Percentiles rank a stretch among this genome's conserved stretches.
These are phyloP conservation scores for Penicillium sp. DNA, from an alignment of 2,329 filamentous ascomycete genomes.

Conservation along the genomic window DNA sequence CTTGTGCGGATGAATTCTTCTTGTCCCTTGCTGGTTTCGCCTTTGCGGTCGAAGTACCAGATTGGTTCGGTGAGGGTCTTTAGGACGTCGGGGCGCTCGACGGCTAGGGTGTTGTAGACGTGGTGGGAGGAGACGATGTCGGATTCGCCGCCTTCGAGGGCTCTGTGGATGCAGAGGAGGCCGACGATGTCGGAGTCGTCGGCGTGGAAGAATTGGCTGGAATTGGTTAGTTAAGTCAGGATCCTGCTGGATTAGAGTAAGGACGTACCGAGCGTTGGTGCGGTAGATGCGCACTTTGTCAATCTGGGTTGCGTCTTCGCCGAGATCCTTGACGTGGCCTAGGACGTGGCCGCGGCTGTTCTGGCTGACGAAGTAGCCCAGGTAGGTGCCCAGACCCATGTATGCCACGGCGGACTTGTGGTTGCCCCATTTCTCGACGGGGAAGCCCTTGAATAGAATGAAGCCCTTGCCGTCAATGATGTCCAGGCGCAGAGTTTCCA, in stretches of 20 bases:
- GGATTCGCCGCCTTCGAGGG: constrained; percentile 75
- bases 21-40: constrained; percentile 68
- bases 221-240: neutral
- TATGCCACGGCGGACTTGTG: constrained; percentile 82
- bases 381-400: constrained; percentile 78
- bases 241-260: neutral
- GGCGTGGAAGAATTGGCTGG: constrained; percentile 74
- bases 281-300: constrained; percentile 87
- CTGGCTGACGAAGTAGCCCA: constrained; percentile 83
- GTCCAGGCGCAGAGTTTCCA: constrained; percentile 56
- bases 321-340: constrained; percentile 83
- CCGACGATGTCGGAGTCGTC: constrained; percentile 81
- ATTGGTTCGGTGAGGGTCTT: constrained; percentile 68
- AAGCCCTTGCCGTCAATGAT: constrained; percentile 83
- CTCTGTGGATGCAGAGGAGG: constrained; percentile 71
- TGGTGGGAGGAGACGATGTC: constrained; percentile 74
- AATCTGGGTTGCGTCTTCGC: constrained; percentile 73
- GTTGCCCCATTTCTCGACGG: constrained; percentile 67
- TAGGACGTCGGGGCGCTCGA: constrained; percentile 70
- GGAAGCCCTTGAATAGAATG: constrained; percentile 81
- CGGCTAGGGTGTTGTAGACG: constrained; percentile 75
- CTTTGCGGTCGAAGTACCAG: constrained; percentile 92
- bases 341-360: constrained; percentile 81
- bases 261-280: constrained; percentile 62
- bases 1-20: constrained; percentile 67